These are phyloP conservation scores for Posidonia australis DNA, from an alignment of 106 monocot species.

Conservation along the genomic window DNA sequence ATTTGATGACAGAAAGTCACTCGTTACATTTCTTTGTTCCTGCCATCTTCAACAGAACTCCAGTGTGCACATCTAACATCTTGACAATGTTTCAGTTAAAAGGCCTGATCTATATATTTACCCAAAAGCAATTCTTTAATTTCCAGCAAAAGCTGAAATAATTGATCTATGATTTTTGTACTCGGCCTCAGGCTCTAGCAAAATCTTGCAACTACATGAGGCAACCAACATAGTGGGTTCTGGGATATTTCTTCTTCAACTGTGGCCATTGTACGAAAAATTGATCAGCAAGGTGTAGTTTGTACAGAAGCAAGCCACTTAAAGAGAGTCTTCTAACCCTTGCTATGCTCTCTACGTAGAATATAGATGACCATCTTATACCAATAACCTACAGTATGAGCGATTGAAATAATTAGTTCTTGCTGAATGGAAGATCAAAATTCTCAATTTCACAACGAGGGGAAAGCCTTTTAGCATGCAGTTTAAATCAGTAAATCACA, in stretches of 20 bases:
- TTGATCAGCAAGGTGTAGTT: constrained; percentile 63
- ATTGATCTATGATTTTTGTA: not conserved
- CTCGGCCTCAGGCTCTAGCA: not conserved
- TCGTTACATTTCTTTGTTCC: too few relatives aligned
- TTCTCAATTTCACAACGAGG: too few relatives aligned
- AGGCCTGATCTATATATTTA: too few relatives aligned
- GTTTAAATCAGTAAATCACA: too few relatives aligned
- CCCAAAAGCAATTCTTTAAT: not conserved
- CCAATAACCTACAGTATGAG: constrained; percentile 41
- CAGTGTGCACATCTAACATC: too few relatives aligned
- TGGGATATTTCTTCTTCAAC: constrained; percentile 46
- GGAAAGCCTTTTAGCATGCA: too few relatives aligned
- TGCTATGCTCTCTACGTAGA: constrained; percentile 95
- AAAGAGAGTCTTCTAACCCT: constrained; percentile 77
- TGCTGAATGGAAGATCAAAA: too few relatives aligned
- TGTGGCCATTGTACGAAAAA: constrained; percentile 89
- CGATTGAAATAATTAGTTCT: not conserved
- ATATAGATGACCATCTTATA: constrained; percentile 67
- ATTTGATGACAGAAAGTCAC: too few relatives aligned
- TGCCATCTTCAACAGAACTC: too few relatives aligned
- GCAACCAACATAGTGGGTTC: constrained; percentile 48
- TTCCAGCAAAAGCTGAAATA: not conserved
- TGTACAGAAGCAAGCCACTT: constrained; percentile 84
- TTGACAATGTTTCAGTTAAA: too few relatives aligned
- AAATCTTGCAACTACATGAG: constrained; percentile 42